Percentiles rank a stretch among this genome's conserved stretches.
These are phyloP conservation scores for Rhynchospora tenuis DNA, from an alignment of 176 grass and related monocot genomes.

Conservation along the genomic window DNA sequence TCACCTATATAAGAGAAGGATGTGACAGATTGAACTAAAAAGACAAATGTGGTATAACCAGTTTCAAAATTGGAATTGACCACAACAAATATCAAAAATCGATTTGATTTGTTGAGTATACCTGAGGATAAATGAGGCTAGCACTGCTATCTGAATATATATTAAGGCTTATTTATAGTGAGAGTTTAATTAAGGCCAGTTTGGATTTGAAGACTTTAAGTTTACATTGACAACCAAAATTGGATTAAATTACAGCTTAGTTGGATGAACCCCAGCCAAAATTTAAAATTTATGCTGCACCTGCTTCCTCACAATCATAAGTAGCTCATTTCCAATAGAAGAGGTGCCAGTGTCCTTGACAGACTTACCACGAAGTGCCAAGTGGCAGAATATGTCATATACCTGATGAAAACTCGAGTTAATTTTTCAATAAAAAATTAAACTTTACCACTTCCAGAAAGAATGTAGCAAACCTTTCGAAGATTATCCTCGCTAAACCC, in stretches of 20 bases:
- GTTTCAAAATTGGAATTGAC: not conserved
- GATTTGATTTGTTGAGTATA: not conserved
- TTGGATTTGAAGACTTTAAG: not conserved
- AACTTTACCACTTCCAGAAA: conserved; percentile 7
- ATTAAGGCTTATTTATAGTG: not conserved
- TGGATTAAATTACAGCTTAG: not conserved
- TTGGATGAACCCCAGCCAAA: not conserved
- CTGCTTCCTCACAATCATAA: conserved; percentile 98
- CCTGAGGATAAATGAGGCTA: not conserved
- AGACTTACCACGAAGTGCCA: conserved; percentile 68
- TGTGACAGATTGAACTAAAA: not conserved
- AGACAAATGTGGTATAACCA: not conserved
- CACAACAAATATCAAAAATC: not conserved
- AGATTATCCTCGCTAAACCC: conserved; percentile 76
- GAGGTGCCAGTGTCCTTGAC: conserved; percentile 50
- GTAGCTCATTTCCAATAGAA: conserved; percentile 72
- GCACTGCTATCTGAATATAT: not conserved
- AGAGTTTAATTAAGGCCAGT: not conserved
- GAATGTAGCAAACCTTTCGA: conserved; percentile 52
- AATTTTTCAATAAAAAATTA: not conserved
- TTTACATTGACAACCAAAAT: not conserved
- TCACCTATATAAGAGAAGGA: conserved; percentile 52
- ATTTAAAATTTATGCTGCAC: conserved; percentile 24
- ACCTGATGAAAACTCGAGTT: conserved; percentile 39
- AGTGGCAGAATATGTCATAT: conserved; percentile 70